A percentile compares a stretch with the other conserved stretches of the same genome.
These are phyloP conservation scores for Davidsoniella eucalypti DNA, from an alignment of 2,329 filamentous ascomycete species.

Conservation along the genomic window DNA sequence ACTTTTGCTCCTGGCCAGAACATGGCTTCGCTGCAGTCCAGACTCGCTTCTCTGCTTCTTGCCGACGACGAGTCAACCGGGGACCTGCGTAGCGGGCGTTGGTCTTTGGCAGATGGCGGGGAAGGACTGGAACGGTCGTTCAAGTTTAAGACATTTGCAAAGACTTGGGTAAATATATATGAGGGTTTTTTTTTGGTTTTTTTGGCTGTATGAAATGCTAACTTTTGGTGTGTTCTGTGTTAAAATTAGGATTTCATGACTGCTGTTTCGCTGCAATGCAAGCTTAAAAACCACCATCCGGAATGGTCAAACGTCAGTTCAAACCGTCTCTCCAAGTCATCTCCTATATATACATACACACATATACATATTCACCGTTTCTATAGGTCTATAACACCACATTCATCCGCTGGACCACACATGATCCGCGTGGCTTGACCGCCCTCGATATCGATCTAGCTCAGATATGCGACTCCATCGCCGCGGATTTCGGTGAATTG, in stretches of 20 bases:
- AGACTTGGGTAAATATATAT: slow-evolving; percentile 39
- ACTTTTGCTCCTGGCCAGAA: slow-evolving; percentile 31
- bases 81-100: slow-evolving; percentile 22
- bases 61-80: slow-evolving; percentile 13
- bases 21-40: slow-evolving; percentile 21
- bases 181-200: no score
- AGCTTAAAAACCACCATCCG: slow-evolving; percentile 52
- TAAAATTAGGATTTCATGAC: slow-evolving; percentile 47
- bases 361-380: not conserved
- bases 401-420: slow-evolving; percentile 59
- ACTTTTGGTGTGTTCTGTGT: not conserved
- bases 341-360: not conserved
- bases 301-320: slow-evolving; percentile 55
- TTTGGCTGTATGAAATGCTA: no score
- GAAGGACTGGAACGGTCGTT: slow-evolving; percentile 43
- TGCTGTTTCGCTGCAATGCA: slow-evolving; percentile 50
- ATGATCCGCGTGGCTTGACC: slow-evolving; percentile 48
- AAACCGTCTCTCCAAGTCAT: not conserved
- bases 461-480: slow-evolving; percentile 41
- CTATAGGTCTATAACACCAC: slow-evolving; percentile 50
- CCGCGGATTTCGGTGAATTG: slow-evolving; percentile 36
- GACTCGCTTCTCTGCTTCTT: slow-evolving; percentile 23
- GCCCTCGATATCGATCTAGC: slow-evolving; percentile 47
- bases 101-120: slow-evolving; percentile 34
- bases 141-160: slow-evolving; percentile 48